A percentile compares a stretch with the other conserved stretches of the same genome.
Conservation (phyloP, 2,329 filamentous ascomycete species). For the Fusarium graminum region DNA sequence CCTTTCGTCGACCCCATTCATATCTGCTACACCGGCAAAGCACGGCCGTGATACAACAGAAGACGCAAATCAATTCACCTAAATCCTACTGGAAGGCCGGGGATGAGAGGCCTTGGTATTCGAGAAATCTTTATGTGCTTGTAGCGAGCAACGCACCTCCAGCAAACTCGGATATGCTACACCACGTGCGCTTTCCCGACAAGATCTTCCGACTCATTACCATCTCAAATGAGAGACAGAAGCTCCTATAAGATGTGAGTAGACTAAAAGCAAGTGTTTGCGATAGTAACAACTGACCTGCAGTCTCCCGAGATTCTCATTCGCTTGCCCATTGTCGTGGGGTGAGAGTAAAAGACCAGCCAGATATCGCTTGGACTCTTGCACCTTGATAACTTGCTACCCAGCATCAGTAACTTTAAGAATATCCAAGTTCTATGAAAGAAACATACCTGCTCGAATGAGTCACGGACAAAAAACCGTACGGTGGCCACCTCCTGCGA, state of each 20-base stretch:
- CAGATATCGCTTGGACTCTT: slow-evolving; percentile 34
- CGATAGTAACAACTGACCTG: background rate
- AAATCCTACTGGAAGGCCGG: too few relatives aligned
- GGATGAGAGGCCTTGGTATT: too few relatives aligned
- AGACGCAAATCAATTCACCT: too few relatives aligned
- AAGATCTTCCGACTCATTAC: background rate
- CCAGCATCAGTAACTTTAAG: background rate
- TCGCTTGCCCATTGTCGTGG: background rate
- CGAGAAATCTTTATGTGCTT: too few relatives aligned
- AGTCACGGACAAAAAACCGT: slow-evolving; percentile 55
- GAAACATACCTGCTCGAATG: slow-evolving; percentile 54
- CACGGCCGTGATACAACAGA: too few relatives aligned
- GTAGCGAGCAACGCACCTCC: too few relatives aligned
- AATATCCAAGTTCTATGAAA: rapidly evolving
- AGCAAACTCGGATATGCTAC: too few relatives aligned
- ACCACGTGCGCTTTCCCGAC: too few relatives aligned
- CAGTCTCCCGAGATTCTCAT: slow-evolving; percentile 4
- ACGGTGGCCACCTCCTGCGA: slow-evolving; percentile 54
- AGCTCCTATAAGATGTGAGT: slow-evolving; percentile 3
- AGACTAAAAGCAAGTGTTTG: rapidly evolving
- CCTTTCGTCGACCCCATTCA: background rate
- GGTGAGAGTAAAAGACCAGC: slow-evolving; percentile 13
- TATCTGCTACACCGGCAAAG: background rate
- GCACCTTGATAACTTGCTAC: slow-evolving; percentile 31
- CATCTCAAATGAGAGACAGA: slow-evolving; percentile 3